phyloP scores from a whole-genome alignment of 805 yeast genomes.

The Isabelozyma pseudorhagii region DNA sequence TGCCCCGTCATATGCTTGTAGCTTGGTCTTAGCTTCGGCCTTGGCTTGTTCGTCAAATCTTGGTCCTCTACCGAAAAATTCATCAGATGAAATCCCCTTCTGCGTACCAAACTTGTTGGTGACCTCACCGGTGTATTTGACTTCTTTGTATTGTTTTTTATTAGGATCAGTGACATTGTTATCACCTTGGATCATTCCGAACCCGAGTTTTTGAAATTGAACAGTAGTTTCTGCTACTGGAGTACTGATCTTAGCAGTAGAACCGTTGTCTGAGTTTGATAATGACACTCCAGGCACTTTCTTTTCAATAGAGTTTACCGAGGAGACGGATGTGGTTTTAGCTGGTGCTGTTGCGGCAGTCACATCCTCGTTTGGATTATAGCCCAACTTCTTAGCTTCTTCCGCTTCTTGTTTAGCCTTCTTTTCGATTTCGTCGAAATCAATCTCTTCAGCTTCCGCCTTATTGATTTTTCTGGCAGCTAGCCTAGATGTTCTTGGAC shows the following conservation, averaged over 20 bases:
- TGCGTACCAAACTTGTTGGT: slow-evolving; percentile 79
- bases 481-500: slow-evolving; percentile 53
- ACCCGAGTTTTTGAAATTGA: slow-evolving; percentile 78
- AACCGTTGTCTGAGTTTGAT: neutral
- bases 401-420: slow-evolving; percentile 83
- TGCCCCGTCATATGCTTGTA: slow-evolving; percentile 81
- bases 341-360: slow-evolving; percentile 9
- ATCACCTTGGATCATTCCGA: slow-evolving; percentile 77
- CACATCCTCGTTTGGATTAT: slow-evolving; percentile 35
- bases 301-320: slow-evolving; percentile 4
- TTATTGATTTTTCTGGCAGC: slow-evolving; percentile 50
- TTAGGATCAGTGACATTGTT: slow-evolving; percentile 35
- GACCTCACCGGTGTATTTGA: slow-evolving; percentile 71
- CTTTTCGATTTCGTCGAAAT: slow-evolving; percentile 62
- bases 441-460: slow-evolving; percentile 47
- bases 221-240: slow-evolving; percentile 55
- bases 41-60: slow-evolving; percentile 74
- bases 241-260: slow-evolving; percentile 2
- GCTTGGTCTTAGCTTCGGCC: slow-evolving; percentile 75
- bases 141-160: slow-evolving; percentile 48
- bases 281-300: slow-evolving; percentile 13
- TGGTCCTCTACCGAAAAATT: slow-evolving; percentile 83
- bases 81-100: slow-evolving; percentile 95
- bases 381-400: slow-evolving; percentile 55
- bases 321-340: slow-evolving; percentile 1